Evolutionary conservation across 2,329 filamentous ascomycete genomes (phyloP), one percentile per base, ranked within the genome.

Genomic region (Epichloe hybrida): DNA sequence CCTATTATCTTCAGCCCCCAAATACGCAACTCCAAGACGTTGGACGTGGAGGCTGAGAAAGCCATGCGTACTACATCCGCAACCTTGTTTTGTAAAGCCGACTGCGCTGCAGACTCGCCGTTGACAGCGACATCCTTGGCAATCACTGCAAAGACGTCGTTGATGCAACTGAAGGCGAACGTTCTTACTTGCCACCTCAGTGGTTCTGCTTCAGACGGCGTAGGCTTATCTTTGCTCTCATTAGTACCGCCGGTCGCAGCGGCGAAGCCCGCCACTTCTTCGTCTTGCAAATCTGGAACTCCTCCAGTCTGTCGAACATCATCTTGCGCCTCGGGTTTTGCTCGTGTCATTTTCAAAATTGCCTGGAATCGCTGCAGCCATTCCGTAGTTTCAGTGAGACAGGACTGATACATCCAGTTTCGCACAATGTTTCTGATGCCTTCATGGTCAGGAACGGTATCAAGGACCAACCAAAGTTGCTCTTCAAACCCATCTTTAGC

Each of bases 41-140:
- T 88, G 2, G 91, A 91, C 0, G 93, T 98, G 1, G 91, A 97
- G 0, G 93, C 93, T 11, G 93, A 96, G 66, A 98, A 98, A 0
- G 93, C 91, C 76, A 97, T 95, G 48, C 89, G 83, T 52, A 98
- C 88, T 23, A 98, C 87, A 64, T 98, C 93, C 3, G 88, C 90
- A 51, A 98, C 80, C 61, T 81, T 84, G 53, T 80, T 78, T 65
- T 98, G 90, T 27, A 98, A 71, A 4, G 85, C 87, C 44, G 77
- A 68, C 61, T 94, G 86, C 4, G 89, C 87, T 3, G 78, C 73
- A 5, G 89, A 89, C 38, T 89, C 85, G 36, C 87, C 86, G 53
- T 89, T 84, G 34, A 84, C 80, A 20, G 86, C 75, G 23, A 88
- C 80, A 51, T 93, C 86, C 65, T 89, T 91, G 53, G 79, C 81